Evolutionary conservation across 345 rosid genomes (phyloP).

Genomic region (Arabidopsis arenosa): DNA sequence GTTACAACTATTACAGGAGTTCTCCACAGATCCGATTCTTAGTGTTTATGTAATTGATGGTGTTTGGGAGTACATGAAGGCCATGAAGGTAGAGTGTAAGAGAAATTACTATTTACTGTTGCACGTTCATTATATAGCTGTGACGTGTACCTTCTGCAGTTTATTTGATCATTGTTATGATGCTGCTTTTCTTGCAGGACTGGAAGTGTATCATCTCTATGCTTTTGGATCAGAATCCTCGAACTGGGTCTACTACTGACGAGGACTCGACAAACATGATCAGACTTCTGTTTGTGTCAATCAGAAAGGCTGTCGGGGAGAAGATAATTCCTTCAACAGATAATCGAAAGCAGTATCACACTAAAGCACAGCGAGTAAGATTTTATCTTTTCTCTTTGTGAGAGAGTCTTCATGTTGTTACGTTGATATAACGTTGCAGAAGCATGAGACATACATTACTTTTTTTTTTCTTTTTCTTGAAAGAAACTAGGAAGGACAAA

Average conservation of each 20-base stretch:
- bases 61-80: conserved; percentile 99
- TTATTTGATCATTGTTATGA: conserved; percentile 4
- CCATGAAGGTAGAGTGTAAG: conserved; percentile 77
- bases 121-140: conserved; percentile 25
- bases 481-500: conserved; percentile 11
- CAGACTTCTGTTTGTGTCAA: conserved; percentile 91
- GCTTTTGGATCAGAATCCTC: conserved; percentile 88
- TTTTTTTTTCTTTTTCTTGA: conserved; percentile 13
- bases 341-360: conserved; percentile 82
- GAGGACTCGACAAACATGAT: conserved; percentile 90
- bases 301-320: conserved; percentile 90
- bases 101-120: conserved; percentile 13
- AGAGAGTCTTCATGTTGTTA: conserved; percentile 7
- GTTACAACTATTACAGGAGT: conserved; percentile 94
- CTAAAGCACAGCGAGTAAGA: conserved; percentile 86
- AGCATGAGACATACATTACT: neutral
- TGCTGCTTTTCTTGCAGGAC: conserved; percentile 59
- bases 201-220: conserved; percentile 97
- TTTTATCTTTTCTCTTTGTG: conserved; percentile 31
- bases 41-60: conserved; percentile 92
- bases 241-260: conserved; percentile 72
- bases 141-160: conserved; percentile 20
- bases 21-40: conserved; percentile 91
- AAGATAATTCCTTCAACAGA: conserved; percentile 90
- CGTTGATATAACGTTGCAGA: conserved; percentile 9